Conservation (phyloP, 2,329 filamentous ascomycete genomes). For the Clonostachys chloroleuca region DNA sequence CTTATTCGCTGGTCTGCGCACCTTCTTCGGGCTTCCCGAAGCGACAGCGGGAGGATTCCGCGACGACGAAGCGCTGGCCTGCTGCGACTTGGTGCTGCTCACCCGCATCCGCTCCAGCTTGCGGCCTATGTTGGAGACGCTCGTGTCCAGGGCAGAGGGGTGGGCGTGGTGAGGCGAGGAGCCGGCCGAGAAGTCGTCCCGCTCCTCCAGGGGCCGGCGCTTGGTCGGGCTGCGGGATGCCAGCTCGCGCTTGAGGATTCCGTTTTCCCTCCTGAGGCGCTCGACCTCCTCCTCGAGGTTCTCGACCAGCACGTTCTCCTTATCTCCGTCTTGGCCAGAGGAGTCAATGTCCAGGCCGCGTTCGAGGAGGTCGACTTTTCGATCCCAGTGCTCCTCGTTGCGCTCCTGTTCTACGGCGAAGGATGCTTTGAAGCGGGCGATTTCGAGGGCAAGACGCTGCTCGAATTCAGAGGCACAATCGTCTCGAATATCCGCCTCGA, state of each 20-base stretch:
- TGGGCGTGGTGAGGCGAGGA: conserved; percentile 7
- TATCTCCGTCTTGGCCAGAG: conserved; percentile 46
- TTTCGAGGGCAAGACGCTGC: conserved; percentile 66
- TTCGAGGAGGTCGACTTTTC: conserved; percentile 69
- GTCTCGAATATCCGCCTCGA: conserved; percentile 83
- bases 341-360: conserved; percentile 40
- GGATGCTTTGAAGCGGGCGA: conserved; percentile 74
- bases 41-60: conserved; percentile 15
- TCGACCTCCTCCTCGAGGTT: conserved; percentile 70
- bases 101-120: conserved; percentile 48
- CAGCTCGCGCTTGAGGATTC: conserved; percentile 62
- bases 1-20: conserved; percentile 41
- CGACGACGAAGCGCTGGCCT: not conserved
- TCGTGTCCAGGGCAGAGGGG: conserved; percentile 4
- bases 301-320: conserved; percentile 59
- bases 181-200: conserved; percentile 34
- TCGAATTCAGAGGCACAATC: conserved; percentile 90
- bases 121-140: conserved; percentile 31
- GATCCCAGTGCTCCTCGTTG: conserved; percentile 80
- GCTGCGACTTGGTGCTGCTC: conserved; percentile 20
- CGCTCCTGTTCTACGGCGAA: conserved; percentile 76
- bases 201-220: conserved; percentile 48
- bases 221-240: conserved; percentile 59
- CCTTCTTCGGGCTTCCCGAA: conserved; percentile 46
- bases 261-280: conserved; percentile 59